phyloP scores from a whole-genome alignment of 768 basidiomycete genomes.

The Piloderma croceum region DNA sequence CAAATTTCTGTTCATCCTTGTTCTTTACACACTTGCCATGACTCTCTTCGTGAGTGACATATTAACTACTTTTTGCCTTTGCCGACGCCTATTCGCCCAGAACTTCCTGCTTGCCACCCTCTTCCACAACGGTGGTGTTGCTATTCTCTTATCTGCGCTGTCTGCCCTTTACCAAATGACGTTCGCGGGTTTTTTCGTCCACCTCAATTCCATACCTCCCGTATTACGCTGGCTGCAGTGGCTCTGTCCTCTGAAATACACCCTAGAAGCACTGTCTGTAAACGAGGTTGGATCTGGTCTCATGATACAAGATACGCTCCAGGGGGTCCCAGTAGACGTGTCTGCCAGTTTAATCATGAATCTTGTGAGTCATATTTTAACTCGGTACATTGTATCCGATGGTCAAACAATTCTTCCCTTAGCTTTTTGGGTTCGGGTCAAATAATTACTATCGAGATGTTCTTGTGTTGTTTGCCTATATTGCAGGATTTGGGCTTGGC shows the following conservation, averaged over 20 bases:
- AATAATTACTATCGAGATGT: conserved; percentile 89
- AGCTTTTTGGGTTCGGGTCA: conserved; percentile 83
- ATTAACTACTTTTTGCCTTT: background rate
- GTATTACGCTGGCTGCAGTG: conserved; percentile 93
- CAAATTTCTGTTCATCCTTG: conserved; percentile 89
- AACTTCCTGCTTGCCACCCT: conserved; percentile 86
- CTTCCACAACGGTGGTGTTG: conserved; percentile 84
- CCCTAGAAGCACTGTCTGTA: conserved; percentile 79
- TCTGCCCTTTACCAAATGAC: conserved; percentile 79
- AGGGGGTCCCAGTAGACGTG: conserved; percentile 77
- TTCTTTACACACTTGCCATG: conserved; percentile 79
- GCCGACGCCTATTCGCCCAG: conserved; percentile 29
- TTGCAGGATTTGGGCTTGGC: conserved; percentile 67
- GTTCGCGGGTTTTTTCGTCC: conserved; percentile 90
- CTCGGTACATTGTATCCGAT: background rate
- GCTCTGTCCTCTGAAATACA: conserved; percentile 79
- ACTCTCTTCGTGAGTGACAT: conserved; percentile 67
- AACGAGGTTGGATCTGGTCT: conserved; percentile 91
- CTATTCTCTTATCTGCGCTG: conserved; percentile 81
- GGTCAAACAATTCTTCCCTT: conserved; percentile 5
- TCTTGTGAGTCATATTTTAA: conserved; percentile 42
- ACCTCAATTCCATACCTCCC: conserved; percentile 77
- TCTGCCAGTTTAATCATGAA: conserved; percentile 85
- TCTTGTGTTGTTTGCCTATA: conserved; percentile 79
- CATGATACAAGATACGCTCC: conserved; percentile 71